phyloP scores from a whole-genome alignment of 2,329 filamentous ascomycete genomes.

The Byssothecium circinans region DNA sequence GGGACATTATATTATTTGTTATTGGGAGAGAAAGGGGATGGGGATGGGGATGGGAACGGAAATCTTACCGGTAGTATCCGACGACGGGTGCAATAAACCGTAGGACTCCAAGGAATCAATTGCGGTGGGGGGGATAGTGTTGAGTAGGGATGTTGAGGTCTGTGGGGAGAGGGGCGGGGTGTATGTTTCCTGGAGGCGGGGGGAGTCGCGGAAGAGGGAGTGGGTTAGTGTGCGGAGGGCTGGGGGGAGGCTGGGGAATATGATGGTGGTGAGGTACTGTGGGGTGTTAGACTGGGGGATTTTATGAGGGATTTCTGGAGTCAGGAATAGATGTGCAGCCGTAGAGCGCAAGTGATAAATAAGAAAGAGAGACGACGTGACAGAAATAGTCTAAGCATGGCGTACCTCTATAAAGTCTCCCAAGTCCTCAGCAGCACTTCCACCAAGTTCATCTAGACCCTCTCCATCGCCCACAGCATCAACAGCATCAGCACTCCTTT shows the following conservation, averaged over 20 bases:
- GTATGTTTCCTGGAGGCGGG: conserved; percentile 58
- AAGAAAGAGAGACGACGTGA: not conserved
- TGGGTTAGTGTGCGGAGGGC: conserved; percentile 66
- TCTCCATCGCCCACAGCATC: conserved; percentile 4
- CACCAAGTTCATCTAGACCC: conserved; percentile 3
- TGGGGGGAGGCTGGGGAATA: conserved; percentile 66
- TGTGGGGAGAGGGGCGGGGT: conserved; percentile 57
- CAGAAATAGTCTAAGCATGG: not conserved
- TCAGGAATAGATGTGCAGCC: no score
- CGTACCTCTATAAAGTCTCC: conserved; percentile 74
- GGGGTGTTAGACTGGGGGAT: conserved; percentile 43
- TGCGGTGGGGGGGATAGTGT: conserved; percentile 61
- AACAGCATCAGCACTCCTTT: conserved; percentile 3
- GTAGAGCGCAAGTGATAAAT: not conserved
- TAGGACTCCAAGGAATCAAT: conserved; percentile 71
- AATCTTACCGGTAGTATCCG: conserved; percentile 28
- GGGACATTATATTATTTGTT: no score
- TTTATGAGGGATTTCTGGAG: no score
- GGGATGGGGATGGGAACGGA: no score
- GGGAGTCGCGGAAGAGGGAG: conserved; percentile 54
- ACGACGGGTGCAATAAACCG: conserved; percentile 56
- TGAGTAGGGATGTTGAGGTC: conserved; percentile 53
- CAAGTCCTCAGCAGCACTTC: conserved; percentile 62
- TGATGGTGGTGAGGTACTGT: conserved; percentile 69
- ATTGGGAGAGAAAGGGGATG: no score